Percentiles rank a stretch among this genome's conserved stretches.
phyloP scores from a whole-genome alignment of 2,329 filamentous ascomycete species.

The Calcarisporium arbuscula region DNA sequence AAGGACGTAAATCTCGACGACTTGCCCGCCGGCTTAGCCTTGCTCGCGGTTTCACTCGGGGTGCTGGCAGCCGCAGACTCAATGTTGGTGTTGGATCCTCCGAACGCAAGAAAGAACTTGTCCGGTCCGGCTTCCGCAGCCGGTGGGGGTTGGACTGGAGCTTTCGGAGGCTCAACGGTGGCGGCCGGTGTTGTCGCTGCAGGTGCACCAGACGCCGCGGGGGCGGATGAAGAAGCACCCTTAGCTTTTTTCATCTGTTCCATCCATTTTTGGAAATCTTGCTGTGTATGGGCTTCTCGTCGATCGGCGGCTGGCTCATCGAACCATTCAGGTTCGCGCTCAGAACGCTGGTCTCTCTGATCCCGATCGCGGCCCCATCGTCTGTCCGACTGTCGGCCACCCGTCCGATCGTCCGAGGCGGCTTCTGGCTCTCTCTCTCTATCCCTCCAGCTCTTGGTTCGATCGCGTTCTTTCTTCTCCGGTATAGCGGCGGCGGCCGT shows the following conservation, averaged over 20 bases:
- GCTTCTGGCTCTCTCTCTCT: conserved; percentile 36
- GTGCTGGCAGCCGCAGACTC: conserved; percentile 49
- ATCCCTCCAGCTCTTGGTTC: conserved; percentile 56
- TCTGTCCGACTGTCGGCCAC: conserved; percentile 37
- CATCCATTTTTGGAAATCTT: conserved; percentile 94
- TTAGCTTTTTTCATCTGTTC: conserved; percentile 75
- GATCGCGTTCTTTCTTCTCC: conserved; percentile 47
- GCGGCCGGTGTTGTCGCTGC: conserved; percentile 28
- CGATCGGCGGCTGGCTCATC: conserved; percentile 67
- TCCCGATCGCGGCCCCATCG: conserved; percentile 52
- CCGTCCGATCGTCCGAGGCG: conserved; percentile 53
- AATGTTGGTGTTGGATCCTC: conserved; percentile 25
- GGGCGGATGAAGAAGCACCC: conserved; percentile 19
- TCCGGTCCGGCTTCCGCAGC: conserved; percentile 64
- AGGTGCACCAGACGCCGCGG: conserved; percentile 17
- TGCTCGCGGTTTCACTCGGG: conserved; percentile 35
- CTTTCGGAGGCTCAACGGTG: conserved; percentile 40
- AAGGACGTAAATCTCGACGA: conserved; percentile 84
- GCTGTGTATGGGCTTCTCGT: conserved; percentile 68
- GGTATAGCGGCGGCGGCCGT: too few relatives aligned
- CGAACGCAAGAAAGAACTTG: conserved; percentile 66
- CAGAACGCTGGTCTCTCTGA: conserved; percentile 52
- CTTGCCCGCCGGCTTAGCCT: conserved; percentile 54
- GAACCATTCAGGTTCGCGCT: conserved; percentile 88
- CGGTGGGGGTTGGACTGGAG: conserved; percentile 52